These are phyloP conservation scores for Saccharomyces hybrid DNA, from an alignment of 1,139 yeast species.

Conservation along the genomic window DNA sequence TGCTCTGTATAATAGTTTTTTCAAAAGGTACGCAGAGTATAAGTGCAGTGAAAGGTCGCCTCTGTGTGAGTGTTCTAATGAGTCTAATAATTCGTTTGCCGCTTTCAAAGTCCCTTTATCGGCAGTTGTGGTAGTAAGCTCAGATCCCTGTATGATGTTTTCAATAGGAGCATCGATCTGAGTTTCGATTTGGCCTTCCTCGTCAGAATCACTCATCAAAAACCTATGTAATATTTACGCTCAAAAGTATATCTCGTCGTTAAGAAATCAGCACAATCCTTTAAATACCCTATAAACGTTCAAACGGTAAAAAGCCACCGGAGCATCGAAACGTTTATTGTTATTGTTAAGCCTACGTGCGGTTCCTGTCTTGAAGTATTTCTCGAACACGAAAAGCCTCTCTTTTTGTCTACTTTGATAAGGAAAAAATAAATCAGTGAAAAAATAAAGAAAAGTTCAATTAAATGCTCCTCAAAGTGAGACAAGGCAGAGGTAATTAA, in stretches of 20 bases:
- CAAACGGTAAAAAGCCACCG: neutral
- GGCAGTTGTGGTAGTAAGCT: slow-evolving; percentile 1
- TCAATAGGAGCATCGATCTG: neutral
- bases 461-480: neutral
- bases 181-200: neutral
- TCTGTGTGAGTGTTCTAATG: slow-evolving; percentile 27
- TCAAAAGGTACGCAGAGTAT: slow-evolving; percentile 26
- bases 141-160: neutral
- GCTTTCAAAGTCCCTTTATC: slow-evolving; percentile 13
- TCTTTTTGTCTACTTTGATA: neutral
- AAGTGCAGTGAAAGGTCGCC: slow-evolving; percentile 27
- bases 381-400: neutral
- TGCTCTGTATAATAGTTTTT: slow-evolving; percentile 21
- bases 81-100: slow-evolving; percentile 25
- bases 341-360: neutral
- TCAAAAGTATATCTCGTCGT: neutral
- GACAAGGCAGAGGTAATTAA: no score
- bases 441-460: neutral
- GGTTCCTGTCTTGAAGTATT: neutral
- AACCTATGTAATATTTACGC: neutral
- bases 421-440: neutral
- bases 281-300: neutral
- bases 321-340: neutral
- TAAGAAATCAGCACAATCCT: neutral
- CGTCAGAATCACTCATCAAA: neutral